phyloP scores from a whole-genome alignment of 148 eudicot genomes.

The Agrostemma githago region DNA sequence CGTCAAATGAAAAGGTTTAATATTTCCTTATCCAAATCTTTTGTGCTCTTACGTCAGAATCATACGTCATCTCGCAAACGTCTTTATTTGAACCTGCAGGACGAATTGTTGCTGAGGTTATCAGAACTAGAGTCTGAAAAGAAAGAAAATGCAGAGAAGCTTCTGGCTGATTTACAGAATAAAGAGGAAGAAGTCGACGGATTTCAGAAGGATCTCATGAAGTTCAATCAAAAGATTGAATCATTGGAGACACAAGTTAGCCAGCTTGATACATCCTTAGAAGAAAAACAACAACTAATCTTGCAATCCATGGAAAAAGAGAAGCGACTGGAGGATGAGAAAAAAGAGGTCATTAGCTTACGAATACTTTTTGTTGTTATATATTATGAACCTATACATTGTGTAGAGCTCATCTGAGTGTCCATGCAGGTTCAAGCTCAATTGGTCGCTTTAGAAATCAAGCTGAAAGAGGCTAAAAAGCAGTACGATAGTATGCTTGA shows the following conservation, averaged over 20 bases:
- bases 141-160: conserved; percentile 49
- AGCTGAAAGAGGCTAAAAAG: conserved; percentile 71
- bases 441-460: conserved; percentile 56
- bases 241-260: conserved; percentile 51
- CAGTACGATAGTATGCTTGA: conserved; percentile 84
- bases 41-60: neutral
- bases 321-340: conserved; percentile 55
- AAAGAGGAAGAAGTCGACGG: conserved; percentile 55
- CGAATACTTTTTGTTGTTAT: neutral
- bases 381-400: conserved; percentile 15
- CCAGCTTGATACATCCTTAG: conserved; percentile 37
- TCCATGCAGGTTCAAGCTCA: conserved; percentile 49
- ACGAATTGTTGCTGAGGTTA: conserved; percentile 47
- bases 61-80: conserved; percentile 9
- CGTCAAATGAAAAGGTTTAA: conserved; percentile 61
- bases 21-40: neutral
- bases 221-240: conserved; percentile 38
- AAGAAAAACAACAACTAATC: conserved; percentile 68
- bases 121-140: conserved; percentile 52
- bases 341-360: conserved; percentile 50
- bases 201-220: conserved; percentile 50
- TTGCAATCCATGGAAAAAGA: conserved; percentile 46
- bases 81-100: conserved; percentile 40
- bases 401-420: conserved; percentile 11
- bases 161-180: conserved; percentile 48